phyloP scores from a whole-genome alignment of 139 green algal species.

The Haematococcus sp. region DNA sequence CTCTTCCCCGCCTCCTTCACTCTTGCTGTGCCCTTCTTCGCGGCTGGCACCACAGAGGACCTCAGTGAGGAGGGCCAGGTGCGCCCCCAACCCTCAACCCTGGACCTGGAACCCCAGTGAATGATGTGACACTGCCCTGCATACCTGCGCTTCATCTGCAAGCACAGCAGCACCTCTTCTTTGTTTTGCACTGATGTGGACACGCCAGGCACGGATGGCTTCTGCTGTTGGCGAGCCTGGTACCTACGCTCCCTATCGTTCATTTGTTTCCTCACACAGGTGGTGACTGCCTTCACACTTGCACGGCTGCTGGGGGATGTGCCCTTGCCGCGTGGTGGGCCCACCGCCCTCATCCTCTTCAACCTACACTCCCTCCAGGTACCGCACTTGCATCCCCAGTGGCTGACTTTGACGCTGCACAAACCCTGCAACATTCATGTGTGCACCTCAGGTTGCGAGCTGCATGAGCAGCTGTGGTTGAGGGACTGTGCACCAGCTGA shows the following conservation, averaged over 20 bases:
- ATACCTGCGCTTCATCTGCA: no score
- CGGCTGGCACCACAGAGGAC: not conserved
- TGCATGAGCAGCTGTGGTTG: not conserved
- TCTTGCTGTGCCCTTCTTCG: slow-evolving; percentile 1
- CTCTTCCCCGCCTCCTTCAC: slow-evolving; percentile 6
- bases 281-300: not conserved
- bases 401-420: not conserved
- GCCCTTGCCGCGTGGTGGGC: not conserved
- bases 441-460: not conserved
- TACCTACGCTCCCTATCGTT: no score
- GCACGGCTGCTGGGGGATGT: slow-evolving; percentile 1
- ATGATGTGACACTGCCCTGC: no score
- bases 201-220: no score
- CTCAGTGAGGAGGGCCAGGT: slow-evolving; percentile 1
- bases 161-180: no score
- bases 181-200: no score
- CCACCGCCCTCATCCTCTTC: not conserved
- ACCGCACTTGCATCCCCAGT: no score
- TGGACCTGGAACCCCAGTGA: no score
- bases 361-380: slow-evolving; percentile 8
- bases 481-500: no score
- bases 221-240: no score
- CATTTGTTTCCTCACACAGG: no score
- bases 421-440: not conserved
- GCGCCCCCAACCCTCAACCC: no score